phyloP scores from a whole-genome alignment of 140 eudicot species.

The Bidens hawaiensis region DNA sequence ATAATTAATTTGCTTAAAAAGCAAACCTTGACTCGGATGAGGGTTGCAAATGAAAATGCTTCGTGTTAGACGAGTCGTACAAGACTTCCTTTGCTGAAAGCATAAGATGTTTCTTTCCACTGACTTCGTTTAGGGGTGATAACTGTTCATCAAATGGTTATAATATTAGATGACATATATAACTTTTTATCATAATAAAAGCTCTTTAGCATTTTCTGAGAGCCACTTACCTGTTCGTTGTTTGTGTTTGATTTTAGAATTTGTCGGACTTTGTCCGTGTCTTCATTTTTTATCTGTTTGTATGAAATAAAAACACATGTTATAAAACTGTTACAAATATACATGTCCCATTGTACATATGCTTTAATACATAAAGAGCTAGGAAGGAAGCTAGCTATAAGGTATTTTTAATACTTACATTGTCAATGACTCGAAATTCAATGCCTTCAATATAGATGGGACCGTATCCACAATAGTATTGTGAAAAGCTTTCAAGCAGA shows the following conservation, averaged over 20 bases:
- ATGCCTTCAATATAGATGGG: background rate
- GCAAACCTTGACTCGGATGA: background rate
- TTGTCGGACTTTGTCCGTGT: background rate
- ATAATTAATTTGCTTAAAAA: background rate
- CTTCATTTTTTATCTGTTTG: background rate
- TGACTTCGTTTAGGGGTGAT: background rate
- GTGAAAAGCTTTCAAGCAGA: constrained; percentile 8
- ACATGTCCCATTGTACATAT: too few relatives aligned
- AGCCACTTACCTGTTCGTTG: background rate
- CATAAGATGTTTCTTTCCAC: too few relatives aligned
- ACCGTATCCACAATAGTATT: background rate
- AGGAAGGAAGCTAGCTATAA: too few relatives aligned
- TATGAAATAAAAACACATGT: too few relatives aligned
- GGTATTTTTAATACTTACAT: background rate
- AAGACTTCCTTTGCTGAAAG: background rate
- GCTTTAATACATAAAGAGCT: too few relatives aligned
- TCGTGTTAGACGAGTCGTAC: background rate
- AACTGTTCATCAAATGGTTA: background rate
- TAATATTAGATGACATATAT: background rate
- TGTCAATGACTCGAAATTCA: constrained; percentile 2
- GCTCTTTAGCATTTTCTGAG: background rate
- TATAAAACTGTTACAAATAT: background rate
- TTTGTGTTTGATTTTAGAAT: background rate
- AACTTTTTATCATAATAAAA: background rate
- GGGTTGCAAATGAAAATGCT: background rate